Evolutionary conservation across 2,329 filamentous ascomycete genomes (phyloP), one percentile per base, ranked within the genome.

Genomic region (Lithohypha guttulata): DNA sequence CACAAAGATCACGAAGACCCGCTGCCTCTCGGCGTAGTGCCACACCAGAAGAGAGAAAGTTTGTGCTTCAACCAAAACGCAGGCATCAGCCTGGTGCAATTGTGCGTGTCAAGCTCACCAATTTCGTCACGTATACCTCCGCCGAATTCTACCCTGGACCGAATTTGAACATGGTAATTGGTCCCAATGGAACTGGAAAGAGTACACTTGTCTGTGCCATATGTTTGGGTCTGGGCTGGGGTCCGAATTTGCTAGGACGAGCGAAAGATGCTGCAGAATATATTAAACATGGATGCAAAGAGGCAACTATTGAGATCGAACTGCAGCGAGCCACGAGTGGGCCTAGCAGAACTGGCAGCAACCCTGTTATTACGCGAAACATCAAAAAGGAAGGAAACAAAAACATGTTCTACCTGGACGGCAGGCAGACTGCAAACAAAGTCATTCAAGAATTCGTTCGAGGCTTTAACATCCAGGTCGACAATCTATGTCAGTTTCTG

Each of bases 181-280:
- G 91, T 0, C 91, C 91, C n/a, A 98, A 98, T 54, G 91, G 91
- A 22, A 96, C 91, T 0, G 91, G 91, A 40, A 98, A 98, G 63
- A 96, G 89, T 62, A 95, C 91, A 0, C 70, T 98, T 18, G 89
- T 98, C 29, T 98, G 91, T 61, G 91, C 91, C 30, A 93, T 98
- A 50, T 96, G 91, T 55, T 64, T 98, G 10, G 91, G 91, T 2
- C 66, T 98, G 18, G 91, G 91, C 33, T 95, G 81, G 69, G 74
- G 77, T 21, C 78, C 87, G 17, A 75, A 61, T 55, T 69, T 70
- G 63, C 71, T 98, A 11, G 91, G 89, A 11, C 79, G 91, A 45
- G 86, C 87, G 5, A 86, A 82, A 52, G 78, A 85, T 10, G 68
- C 89, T 42, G 79, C 81, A 40, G 87, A 94, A 54, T 98, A 91